Evolutionary conservation across 805 yeast species (phyloP).

Genomic region (Osmozyma mogii): DNA sequence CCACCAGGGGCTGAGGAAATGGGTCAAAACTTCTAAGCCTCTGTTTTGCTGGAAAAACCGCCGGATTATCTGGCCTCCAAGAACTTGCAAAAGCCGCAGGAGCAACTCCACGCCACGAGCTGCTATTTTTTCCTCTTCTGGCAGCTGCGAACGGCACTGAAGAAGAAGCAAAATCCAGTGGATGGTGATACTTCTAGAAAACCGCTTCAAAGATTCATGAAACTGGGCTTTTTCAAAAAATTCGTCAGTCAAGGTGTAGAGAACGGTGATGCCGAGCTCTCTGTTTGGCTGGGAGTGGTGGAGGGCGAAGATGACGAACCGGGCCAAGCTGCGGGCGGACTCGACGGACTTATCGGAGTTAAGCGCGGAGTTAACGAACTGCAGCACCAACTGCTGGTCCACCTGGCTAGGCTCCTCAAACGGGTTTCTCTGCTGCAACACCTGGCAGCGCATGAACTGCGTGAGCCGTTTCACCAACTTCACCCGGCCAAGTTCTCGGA

Average conservation of each 20-base stretch:
- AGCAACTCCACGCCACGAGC: slow-evolving; percentile 38
- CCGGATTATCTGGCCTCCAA: slow-evolving; percentile 40
- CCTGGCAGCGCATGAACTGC: slow-evolving; percentile 29
- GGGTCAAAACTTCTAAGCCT: slow-evolving; percentile 44
- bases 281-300: slow-evolving; percentile 24
- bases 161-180: slow-evolving; percentile 55
- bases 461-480: slow-evolving; percentile 39
- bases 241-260: slow-evolving; percentile 27
- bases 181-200: slow-evolving; percentile 47
- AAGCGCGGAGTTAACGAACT: slow-evolving; percentile 16
- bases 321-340: slow-evolving; percentile 40
- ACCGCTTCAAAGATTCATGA: slow-evolving; percentile 33
- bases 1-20: slow-evolving; percentile 42
- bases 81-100: slow-evolving; percentile 37
- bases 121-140: slow-evolving; percentile 24
- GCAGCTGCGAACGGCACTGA: slow-evolving; percentile 10
- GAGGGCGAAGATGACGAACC: slow-evolving; percentile 43
- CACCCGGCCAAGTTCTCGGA: slow-evolving; percentile 45
- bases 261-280: slow-evolving; percentile 25
- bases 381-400: too few relatives aligned
- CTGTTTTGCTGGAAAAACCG: slow-evolving; percentile 41
- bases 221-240: slow-evolving; percentile 33
- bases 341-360: slow-evolving; percentile 44
- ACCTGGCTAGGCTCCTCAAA: too few relatives aligned
- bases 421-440: slow-evolving; percentile 7